These are phyloP conservation scores for Nannizziopsis arthrosporioides DNA, from an alignment of 2,329 filamentous ascomycete species.

Conservation along the genomic window DNA sequence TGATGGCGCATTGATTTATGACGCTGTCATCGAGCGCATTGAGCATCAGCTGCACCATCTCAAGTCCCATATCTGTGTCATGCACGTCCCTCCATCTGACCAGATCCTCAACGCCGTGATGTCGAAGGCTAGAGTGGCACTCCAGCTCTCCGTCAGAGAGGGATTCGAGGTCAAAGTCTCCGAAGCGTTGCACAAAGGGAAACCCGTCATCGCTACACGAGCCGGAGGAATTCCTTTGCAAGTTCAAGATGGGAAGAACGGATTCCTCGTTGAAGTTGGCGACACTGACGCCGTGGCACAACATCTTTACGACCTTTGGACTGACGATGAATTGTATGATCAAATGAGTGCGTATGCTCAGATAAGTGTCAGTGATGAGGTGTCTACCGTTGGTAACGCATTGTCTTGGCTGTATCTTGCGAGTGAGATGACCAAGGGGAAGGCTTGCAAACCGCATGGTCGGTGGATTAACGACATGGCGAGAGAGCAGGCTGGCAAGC, in stretches of 20 bases:
- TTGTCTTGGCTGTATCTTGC: constrained; percentile 69
- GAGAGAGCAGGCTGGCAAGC: constrained; percentile 49
- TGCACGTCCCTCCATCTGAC: constrained; percentile 66
- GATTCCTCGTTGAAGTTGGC: constrained; percentile 60
- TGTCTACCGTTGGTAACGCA: constrained; percentile 68
- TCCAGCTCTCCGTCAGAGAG: constrained; percentile 70
- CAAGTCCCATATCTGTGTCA: constrained; percentile 56
- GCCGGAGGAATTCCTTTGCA: constrained; percentile 74
- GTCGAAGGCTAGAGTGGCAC: constrained; percentile 57
- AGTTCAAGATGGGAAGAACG: constrained; percentile 58
- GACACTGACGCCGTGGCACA: constrained; percentile 55
- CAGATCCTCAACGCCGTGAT: constrained; percentile 69
- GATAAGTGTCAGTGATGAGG: constrained; percentile 63
- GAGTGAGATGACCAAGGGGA: constrained; percentile 49
- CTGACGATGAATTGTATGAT: constrained; percentile 44
- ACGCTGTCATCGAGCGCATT: constrained; percentile 57
- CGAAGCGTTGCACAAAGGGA: constrained; percentile 68
- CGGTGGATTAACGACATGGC: constrained; percentile 66
- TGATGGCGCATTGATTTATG: constrained; percentile 60
- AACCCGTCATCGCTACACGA: constrained; percentile 62
- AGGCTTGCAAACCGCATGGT: constrained; percentile 47
- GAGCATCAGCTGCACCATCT: constrained; percentile 52
- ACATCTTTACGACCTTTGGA: constrained; percentile 17
- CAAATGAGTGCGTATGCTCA: constrained; percentile 55
- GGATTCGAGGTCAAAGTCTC: constrained; percentile 82